These are phyloP conservation scores for Arthrobotrys musiformis DNA, from an alignment of 2,329 filamentous ascomycete species.

Conservation along the genomic window DNA sequence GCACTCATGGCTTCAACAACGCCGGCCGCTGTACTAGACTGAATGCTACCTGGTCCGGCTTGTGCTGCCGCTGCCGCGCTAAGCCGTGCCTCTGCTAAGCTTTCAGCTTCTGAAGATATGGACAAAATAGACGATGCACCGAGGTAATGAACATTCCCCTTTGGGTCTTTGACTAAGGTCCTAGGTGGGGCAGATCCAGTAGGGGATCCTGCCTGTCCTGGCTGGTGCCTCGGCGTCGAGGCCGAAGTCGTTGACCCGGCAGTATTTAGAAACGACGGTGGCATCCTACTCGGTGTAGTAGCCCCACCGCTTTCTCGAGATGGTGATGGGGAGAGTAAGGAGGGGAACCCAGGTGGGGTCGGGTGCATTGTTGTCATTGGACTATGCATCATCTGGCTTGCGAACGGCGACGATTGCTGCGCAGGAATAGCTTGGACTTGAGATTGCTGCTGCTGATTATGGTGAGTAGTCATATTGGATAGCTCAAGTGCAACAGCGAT, in stretches of 20 bases:
- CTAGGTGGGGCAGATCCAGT: constrained; percentile 31
- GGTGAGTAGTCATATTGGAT: constrained; percentile 55
- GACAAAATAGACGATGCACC: constrained; percentile 58
- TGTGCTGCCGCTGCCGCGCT: constrained; percentile 43
- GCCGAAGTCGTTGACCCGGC: constrained; percentile 22
- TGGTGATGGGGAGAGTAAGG: constrained; percentile 48
- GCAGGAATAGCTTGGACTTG: constrained; percentile 18
- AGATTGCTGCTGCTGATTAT: constrained; percentile 43
- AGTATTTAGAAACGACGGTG: constrained; percentile 44
- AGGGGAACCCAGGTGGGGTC: constrained; percentile 52
- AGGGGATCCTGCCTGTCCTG: constrained; percentile 29
- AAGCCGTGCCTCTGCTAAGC: constrained; percentile 57
- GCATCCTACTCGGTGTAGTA: constrained; percentile 47
- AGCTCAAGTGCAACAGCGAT: constrained; percentile 56
- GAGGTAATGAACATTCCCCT: constrained; percentile 58
- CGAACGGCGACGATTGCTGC: constrained; percentile 26
- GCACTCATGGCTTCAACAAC: constrained; percentile 58
- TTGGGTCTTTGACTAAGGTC: constrained; percentile 55
- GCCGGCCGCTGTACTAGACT: constrained; percentile 21
- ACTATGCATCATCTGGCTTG: constrained; percentile 54
- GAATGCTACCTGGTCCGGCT: constrained; percentile 25
- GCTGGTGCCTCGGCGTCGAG: constrained; percentile 20
- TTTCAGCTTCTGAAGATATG: constrained; percentile 58
- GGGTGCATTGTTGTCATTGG: constrained; percentile 55
- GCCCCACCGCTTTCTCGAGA: constrained; percentile 47